Base-by-base conservation (phyloP, 257 asterid genomes). In the Nemophila menziesii region DNA sequence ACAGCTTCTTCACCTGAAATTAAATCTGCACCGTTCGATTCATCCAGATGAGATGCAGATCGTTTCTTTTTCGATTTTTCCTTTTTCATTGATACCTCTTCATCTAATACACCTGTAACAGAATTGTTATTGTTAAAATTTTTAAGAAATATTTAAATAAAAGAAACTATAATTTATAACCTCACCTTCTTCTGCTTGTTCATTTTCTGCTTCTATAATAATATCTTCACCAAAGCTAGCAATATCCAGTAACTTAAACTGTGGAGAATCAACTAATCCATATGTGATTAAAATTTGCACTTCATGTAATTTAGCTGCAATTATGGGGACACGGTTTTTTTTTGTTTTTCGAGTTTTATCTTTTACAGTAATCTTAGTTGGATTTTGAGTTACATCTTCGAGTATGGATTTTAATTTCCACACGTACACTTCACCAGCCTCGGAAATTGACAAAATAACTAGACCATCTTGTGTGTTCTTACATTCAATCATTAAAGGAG, bases 1-100 rank as follows among this genome's bases (percentile, higher is more conserved):
- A n/a, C n/a, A 42, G 54, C 42, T 39, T 74, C 80, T 64, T 46
- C 84, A 67, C 62, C 95, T 75, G 49, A 49, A 55, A 21, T 22
- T 21, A 57, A 69, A 36, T 22, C 47, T 9, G 14, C 58, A 19
- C 18, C 49, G 14, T 39, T 19, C 8, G 47, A 21, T 36, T 20
- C 33, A 15, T 57, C 63, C 44, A 52, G 20, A 20, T 62, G 63
- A 23, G 74, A 52, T 51, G 74, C 66, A 5, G 50, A 23, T 13
- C 74, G 55, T 43, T 67, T 67, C 37, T 61, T 61, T 27, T 51
- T 57, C 10, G 48, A 23, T 58, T 44, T 67, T 16, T 34, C 51
- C 20, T 44, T 53, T 39, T 34, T 23, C 24, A 44, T 40, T 22
- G 42, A 42, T 37, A n/a, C 38, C 5, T 22, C 27, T 21, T 36